Evolutionary conservation across 2,329 filamentous ascomycete species (phyloP), one percentile per base, ranked within the genome.

Genomic region (Cladosporium velox): DNA sequence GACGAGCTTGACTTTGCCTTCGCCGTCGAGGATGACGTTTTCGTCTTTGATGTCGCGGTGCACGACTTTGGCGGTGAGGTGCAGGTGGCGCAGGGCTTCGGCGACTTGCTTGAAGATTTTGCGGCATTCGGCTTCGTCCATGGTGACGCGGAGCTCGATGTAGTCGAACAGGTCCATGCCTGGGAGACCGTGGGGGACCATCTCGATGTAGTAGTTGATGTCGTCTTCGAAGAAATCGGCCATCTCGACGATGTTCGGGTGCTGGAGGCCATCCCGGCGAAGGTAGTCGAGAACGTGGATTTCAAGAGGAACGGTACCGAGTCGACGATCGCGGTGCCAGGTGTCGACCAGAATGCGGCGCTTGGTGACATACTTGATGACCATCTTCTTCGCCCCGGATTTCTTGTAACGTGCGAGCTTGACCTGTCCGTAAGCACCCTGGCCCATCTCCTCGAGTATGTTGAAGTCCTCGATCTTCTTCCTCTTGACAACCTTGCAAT

Each of bases 131-230:
- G 86, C 84, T 80, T 99, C 95, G 63, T 96, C 92, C 95, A 99
- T 99, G 74, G 94, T 97, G 55, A 93, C 89, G 30, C 94, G 90
- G 64, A 99, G 85, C 78, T 99, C 95, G 71, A 99, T 99, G 78
- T 99, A 99, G 79, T 99, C 95, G 75, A 99, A 99, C 1, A 99
- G 85, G 77, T 99, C 95, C 93, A 99, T 98, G 14, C 95, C 95
- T 0, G 95, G 95, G 44, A 97, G 83, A 1, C 95, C 95, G 73
- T 98, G 95, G 0, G 95, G 95, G 15, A 91, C 85, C 92, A 98
- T 99, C 78, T 98, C 95, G 72, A 99, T 99, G 79, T 99, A 99
- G 80, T 99, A 99, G 76, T 99, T 98, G 72, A 89, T 84, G 69
- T 92, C 89, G 71, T 96, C 92, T 77, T 90, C 87, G 73, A 90